Percentiles rank a stretch among this genome's conserved stretches.
These are phyloP conservation scores for Claviceps cyperi DNA, from an alignment of 2,329 filamentous ascomycete genomes.

Conservation along the genomic window DNA sequence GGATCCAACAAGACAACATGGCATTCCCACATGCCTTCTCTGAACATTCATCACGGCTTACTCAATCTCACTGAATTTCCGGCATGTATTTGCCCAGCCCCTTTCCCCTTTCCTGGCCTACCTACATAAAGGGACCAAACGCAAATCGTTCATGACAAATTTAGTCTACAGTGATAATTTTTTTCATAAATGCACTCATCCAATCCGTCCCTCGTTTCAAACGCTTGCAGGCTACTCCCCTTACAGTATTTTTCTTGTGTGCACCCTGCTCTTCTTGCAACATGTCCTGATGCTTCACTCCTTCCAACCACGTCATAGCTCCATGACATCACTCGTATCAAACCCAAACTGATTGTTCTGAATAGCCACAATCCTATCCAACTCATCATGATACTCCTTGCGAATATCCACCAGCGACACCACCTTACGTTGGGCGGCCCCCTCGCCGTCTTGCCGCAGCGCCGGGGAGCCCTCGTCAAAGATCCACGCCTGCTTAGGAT, in stretches of 20 bases:
- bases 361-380: constrained; percentile 79
- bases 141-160: not conserved
- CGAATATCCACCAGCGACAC: constrained; percentile 76
- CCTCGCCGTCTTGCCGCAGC: constrained; percentile 11
- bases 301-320: constrained; percentile 18
- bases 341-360: constrained; percentile 84
- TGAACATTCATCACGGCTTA: constrained; percentile 10
- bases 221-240: no score
- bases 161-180: not conserved
- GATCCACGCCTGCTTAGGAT: constrained; percentile 68
- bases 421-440: constrained; percentile 49
- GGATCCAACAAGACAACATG: no score
- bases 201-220: not conserved
- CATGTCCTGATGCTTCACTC: not conserved
- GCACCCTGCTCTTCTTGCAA: not conserved
- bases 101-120: no score
- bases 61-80: not conserved
- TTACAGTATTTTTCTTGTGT: not conserved
- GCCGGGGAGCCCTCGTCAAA: constrained; percentile 24
- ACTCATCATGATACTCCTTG: constrained; percentile 76
- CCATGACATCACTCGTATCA: constrained; percentile 38
- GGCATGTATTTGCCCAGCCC: constrained; percentile 14
- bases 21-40: constrained; percentile 5
- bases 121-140: no score
- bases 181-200: not conserved